These are phyloP conservation scores for Berkeleyomyces rouxiae DNA, from an alignment of 2,329 filamentous ascomycete genomes.

Conservation along the genomic window DNA sequence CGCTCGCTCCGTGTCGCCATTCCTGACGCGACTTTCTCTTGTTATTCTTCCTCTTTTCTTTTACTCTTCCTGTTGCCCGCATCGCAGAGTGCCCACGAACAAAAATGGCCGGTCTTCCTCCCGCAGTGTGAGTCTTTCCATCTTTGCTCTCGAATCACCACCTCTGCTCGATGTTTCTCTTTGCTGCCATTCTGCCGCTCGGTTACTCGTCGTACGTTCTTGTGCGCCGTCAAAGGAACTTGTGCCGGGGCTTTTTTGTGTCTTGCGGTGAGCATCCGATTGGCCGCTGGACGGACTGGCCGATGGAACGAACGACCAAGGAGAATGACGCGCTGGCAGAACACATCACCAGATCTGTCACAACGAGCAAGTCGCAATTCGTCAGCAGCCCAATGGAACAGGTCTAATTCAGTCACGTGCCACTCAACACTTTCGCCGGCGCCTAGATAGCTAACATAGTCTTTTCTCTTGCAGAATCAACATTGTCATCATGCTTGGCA, in stretches of 20 bases:
- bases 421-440: no score
- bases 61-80: not conserved
- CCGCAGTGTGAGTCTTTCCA: slow-evolving; percentile 15
- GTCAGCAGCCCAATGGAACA: no score
- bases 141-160: not conserved
- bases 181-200: not conserved
- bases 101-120: slow-evolving; percentile 15
- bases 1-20: not conserved
- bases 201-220: not conserved
- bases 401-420: no score
- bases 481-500: slow-evolving; percentile 83
- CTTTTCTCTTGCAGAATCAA: slow-evolving; percentile 48
- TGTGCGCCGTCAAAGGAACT: not conserved
- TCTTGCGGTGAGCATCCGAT: no score
- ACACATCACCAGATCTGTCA: no score
- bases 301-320: no score
- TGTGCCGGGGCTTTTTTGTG: no score
- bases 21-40: not conserved
- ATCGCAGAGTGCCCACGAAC: not conserved
- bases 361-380: no score
- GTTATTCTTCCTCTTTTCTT: not conserved
- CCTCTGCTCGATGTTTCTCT: not conserved
- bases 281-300: no score
- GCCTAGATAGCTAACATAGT: not conserved
- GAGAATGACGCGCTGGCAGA: no score